Evolutionary conservation across 257 asterid species (phyloP), one percentile per base, ranked within the genome.

Genomic region (Nicotiana benthamiana): DNA sequence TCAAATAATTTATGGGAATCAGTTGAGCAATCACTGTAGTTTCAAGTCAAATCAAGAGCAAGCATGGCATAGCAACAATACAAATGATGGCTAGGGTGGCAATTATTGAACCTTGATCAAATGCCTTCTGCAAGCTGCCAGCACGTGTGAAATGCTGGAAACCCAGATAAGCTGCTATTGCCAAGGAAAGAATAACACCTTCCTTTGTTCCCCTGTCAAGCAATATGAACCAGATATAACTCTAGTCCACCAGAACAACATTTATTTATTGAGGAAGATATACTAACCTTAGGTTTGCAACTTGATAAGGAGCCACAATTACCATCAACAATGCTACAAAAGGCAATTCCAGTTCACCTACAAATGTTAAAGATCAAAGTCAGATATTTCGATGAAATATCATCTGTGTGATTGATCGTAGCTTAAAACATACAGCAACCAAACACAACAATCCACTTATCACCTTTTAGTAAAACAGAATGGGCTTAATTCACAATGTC

Each of bases 291-390:
- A 89, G 90, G 84, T 88, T 89, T 90, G 83, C 82, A 72, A 90
- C 81, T 87, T 95, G 92, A 85, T 87, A 13, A 66, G 98, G 98
- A 63, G 93, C 85, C 82, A 92, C 90, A 81, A 93, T 91, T 81
- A 91, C 90, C 91, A 92, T 78, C 80, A 95, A 75, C 80, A 93
- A 79, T 57, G 97, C 80, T 51, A 89, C 57, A 81, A 91, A 92
- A 27, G 97, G 98, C 82, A 95, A 87, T 89, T 95, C 98, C 83
- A 95, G 83, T 85, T 92, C 95, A 80, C 92, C 99, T 95, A 85
- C 27, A 82, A 82, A 79, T 48, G 43, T 62, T 52, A 62, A 56
- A 76, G 81, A 66, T 64, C 34, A 77, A 54, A 36, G 61, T 60
- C 24, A 75, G 51, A 65, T 26, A 52, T 64, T n/a, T 77, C 80